These are phyloP conservation scores for Barbarea vulgaris DNA, from an alignment of 345 rosid species.

Conservation along the genomic window DNA sequence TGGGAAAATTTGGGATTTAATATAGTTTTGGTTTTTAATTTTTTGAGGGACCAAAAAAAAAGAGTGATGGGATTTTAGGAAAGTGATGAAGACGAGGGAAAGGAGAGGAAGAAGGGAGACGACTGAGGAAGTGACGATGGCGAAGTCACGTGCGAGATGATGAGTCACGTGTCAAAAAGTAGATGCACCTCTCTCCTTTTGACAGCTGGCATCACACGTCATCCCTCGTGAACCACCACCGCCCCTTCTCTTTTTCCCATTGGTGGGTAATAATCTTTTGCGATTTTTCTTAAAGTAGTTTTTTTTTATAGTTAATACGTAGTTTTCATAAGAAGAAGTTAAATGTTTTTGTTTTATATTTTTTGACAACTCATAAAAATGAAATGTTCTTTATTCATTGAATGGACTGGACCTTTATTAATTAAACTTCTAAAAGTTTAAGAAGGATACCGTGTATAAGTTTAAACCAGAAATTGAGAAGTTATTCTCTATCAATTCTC, in stretches of 20 bases:
- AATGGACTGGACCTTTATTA: neutral
- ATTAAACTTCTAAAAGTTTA: neutral
- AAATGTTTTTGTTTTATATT: neutral
- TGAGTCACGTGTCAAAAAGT: slow-evolving; percentile 60
- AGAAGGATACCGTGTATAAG: neutral
- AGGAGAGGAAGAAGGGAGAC: slow-evolving; percentile 25
- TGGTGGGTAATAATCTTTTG: slow-evolving; percentile 21
- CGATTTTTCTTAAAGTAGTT: neutral
- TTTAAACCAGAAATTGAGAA: neutral
- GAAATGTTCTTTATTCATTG: neutral
- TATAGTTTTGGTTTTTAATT: neutral
- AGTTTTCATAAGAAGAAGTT: neutral
- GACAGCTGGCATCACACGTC: slow-evolving; percentile 59
- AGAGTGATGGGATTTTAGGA: slow-evolving; percentile 34
- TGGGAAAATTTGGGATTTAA: neutral
- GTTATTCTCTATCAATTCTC: neutral
- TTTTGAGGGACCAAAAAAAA: slow-evolving; percentile 4
- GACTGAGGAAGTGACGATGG: slow-evolving; percentile 37
- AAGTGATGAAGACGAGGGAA: slow-evolving; percentile 41
- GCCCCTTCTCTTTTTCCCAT: slow-evolving; percentile 19
- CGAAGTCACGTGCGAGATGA: slow-evolving; percentile 42
- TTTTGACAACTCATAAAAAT: neutral
- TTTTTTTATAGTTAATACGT: neutral
- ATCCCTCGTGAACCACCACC: slow-evolving; percentile 53
- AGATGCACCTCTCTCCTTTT: slow-evolving; percentile 53